phyloP scores from a whole-genome alignment of 2,329 filamentous ascomycete species.

The Alternaria rosae region DNA sequence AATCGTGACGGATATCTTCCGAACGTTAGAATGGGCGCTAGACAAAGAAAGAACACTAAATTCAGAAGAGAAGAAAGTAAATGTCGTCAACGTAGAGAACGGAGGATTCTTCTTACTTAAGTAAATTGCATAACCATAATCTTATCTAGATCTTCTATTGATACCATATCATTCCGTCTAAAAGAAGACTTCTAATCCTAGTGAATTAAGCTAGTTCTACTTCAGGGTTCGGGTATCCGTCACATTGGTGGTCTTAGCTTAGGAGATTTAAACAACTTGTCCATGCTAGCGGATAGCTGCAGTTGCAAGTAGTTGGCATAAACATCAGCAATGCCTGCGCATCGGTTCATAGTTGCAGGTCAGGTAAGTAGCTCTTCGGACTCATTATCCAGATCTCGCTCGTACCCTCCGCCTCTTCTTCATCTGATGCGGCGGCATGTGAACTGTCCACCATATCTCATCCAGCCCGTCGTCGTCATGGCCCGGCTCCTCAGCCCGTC shows the following conservation, averaged over 20 bases:
- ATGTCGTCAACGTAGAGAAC: neutral
- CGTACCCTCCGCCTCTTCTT: neutral
- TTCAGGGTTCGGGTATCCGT: too few relatives aligned
- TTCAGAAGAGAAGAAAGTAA: neutral
- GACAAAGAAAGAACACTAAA: neutral
- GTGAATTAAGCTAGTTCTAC: too few relatives aligned
- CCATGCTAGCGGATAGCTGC: too few relatives aligned
- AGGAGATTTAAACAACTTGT: too few relatives aligned
- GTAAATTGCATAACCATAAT: too few relatives aligned
- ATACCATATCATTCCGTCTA: too few relatives aligned
- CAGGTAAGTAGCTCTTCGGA: neutral
- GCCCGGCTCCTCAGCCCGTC: constrained; percentile 1
- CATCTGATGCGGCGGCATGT: neutral
- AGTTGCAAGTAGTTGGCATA: too few relatives aligned
- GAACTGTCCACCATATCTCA: constrained; percentile 4
- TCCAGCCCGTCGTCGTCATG: constrained; percentile 4
- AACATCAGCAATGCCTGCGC: too few relatives aligned
- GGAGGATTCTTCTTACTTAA: neutral
- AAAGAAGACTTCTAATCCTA: too few relatives aligned
- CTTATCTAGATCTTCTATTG: too few relatives aligned
- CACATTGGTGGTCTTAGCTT: too few relatives aligned
- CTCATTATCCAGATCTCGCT: neutral
- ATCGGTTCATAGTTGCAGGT: too few relatives aligned
- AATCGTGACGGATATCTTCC: neutral
- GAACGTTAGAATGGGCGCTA: neutral